These are phyloP conservation scores for Hygrocybe punicea DNA, from an alignment of 768 basidiomycete species.

Conservation along the genomic window DNA sequence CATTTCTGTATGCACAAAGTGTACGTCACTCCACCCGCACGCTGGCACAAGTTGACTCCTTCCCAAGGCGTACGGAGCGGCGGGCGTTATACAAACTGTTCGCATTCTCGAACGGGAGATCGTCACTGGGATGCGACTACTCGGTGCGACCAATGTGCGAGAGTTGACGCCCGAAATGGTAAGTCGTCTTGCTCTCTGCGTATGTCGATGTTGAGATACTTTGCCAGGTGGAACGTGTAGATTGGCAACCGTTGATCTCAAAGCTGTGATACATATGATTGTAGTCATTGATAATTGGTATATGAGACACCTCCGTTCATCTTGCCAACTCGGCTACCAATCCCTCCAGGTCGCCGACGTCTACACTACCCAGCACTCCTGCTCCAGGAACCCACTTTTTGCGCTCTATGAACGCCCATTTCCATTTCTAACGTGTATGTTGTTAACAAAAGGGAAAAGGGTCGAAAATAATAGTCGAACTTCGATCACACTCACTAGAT, in stretches of 20 bases:
- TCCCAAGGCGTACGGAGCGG: slow-evolving; percentile 67
- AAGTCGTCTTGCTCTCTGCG: slow-evolving; percentile 17
- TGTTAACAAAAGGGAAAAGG: no score
- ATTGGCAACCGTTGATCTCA: slow-evolving; percentile 54
- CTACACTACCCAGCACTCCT: slow-evolving; percentile 41
- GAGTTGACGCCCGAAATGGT: slow-evolving; percentile 78
- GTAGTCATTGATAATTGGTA: no score
- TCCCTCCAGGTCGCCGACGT: slow-evolving; percentile 37
- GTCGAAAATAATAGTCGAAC: no score
- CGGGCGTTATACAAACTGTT: slow-evolving; percentile 62
- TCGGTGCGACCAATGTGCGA: slow-evolving; percentile 63
- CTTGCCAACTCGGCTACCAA: slow-evolving; percentile 38
- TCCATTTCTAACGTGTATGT: slow-evolving; percentile 78
- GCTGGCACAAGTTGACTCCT: neutral
- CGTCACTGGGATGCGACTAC: slow-evolving; percentile 64
- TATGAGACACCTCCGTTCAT: no score
- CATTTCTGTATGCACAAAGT: slow-evolving; percentile 84
- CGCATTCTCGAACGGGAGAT: slow-evolving; percentile 78
- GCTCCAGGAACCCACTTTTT: slow-evolving; percentile 48
- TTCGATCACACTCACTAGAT: slow-evolving; percentile 52
- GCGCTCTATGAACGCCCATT: slow-evolving; percentile 59
- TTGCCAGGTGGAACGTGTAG: slow-evolving; percentile 58
- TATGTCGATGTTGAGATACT: neutral
- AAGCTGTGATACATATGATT: no score
- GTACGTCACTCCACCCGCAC: slow-evolving; percentile 38